Percentiles rank a stretch among this genome's conserved stretches.
These are phyloP conservation scores for Nicotiana paniculata DNA, from an alignment of 257 asterid genomes.

Conservation along the genomic window DNA sequence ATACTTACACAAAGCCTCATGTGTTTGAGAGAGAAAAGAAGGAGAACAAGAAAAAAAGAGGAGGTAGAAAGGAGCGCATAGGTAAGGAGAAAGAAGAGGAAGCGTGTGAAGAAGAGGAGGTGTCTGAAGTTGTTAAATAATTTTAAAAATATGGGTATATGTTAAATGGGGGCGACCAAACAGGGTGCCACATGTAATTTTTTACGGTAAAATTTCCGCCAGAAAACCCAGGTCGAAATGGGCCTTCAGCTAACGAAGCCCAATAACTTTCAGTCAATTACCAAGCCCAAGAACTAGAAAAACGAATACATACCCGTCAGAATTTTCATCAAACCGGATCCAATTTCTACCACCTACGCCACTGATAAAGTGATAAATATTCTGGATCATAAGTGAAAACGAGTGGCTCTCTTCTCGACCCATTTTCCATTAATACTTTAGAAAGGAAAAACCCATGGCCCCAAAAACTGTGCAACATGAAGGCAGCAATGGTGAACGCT, in stretches of 20 bases:
- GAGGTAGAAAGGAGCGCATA: too few relatives aligned
- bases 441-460: constrained; percentile 36
- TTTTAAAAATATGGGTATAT: too few relatives aligned
- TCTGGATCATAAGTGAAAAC: constrained; percentile 16
- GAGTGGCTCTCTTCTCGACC: constrained; percentile 63
- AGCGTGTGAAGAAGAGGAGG: too few relatives aligned
- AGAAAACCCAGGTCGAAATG: not conserved
- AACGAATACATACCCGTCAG: not conserved
- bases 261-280: not conserved
- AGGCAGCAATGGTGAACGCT: constrained; percentile 32
- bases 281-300: not conserved
- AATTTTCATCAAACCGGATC: not conserved
- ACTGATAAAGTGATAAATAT: not conserved
- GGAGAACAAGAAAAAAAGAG: too few relatives aligned
- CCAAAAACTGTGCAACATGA: constrained; percentile 21
- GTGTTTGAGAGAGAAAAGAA: too few relatives aligned
- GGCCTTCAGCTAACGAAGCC: not conserved
- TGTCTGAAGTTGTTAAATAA: too few relatives aligned
- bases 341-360: not conserved
- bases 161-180: too few relatives aligned
- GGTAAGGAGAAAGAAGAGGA: too few relatives aligned
- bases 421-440: constrained; percentile 11
- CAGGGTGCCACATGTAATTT: too few relatives aligned
- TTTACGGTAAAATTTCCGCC: not conserved
- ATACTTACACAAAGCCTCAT: too few relatives aligned